phyloP scores from a whole-genome alignment of 306 rosid genomes.

The cucumber (Cucumis sativus) region DNA sequence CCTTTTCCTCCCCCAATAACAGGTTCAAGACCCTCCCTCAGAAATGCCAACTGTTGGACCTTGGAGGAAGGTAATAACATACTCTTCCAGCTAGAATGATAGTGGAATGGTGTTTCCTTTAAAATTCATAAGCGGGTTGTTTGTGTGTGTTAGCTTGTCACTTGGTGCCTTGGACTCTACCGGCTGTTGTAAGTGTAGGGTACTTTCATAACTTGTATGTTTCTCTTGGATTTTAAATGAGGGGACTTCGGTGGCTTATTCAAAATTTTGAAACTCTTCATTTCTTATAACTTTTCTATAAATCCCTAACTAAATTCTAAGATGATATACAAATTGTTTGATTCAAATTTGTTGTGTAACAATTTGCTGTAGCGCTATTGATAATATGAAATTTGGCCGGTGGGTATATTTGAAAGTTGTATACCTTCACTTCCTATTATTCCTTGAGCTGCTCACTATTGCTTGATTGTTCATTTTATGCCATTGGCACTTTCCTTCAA shows the following conservation, averaged over 20 bases:
- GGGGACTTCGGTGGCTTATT: not conserved
- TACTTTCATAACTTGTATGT: not conserved
- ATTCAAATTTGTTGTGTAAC: not conserved
- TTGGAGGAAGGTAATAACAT: conserved; percentile 79
- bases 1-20: conserved; percentile 4
- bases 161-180: not conserved
- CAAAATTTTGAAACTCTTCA: not conserved
- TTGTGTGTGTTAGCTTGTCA: not conserved
- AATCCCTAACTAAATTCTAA: not conserved
- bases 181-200: not conserved
- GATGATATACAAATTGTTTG: not conserved
- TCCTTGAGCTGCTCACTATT: not conserved
- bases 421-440: not conserved
- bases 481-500: not conserved
- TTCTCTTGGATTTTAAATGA: not conserved
- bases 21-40: conserved; percentile 79
- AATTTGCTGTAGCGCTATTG: not conserved
- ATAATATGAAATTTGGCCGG: not conserved
- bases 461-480: not conserved
- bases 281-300: not conserved
- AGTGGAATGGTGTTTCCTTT: not conserved
- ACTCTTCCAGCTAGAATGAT: not conserved
- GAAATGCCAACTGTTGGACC: conserved; percentile 76
- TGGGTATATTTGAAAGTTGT: not conserved
- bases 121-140: not conserved